Evolutionary conservation across 2,329 filamentous ascomycete species (phyloP).

Genomic region (Ophiosphaerella herpotricha): DNA sequence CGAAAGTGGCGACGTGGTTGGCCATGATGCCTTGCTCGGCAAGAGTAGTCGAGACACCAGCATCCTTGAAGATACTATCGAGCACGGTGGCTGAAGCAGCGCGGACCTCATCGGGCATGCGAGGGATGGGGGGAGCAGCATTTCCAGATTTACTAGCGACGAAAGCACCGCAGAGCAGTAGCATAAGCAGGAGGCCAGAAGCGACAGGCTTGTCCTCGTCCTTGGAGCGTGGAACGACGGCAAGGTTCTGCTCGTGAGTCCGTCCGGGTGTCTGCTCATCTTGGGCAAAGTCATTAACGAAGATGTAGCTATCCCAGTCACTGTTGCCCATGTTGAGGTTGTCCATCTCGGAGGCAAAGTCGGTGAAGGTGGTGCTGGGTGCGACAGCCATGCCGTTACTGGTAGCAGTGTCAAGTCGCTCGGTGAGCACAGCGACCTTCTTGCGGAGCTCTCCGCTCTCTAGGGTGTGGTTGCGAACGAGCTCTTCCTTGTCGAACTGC

Average conservation of each 20-base stretch:
- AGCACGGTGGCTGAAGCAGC: constrained; percentile 77
- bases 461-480: constrained; percentile 84
- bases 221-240: constrained; percentile 51
- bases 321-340: constrained; percentile 76
- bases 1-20: constrained; percentile 52
- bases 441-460: constrained; percentile 91
- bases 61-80: constrained; percentile 81
- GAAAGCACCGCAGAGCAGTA: constrained; percentile 94
- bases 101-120: constrained; percentile 79
- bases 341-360: constrained; percentile 81
- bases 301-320: constrained; percentile 81
- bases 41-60: constrained; percentile 59
- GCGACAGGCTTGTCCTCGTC: constrained; percentile 66
- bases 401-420: constrained; percentile 67
- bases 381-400: constrained; percentile 52
- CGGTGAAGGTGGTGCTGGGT: constrained; percentile 67
- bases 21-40: constrained; percentile 54
- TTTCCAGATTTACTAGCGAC: constrained; percentile 84
- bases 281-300: constrained; percentile 72
- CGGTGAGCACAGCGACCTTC: constrained; percentile 82
- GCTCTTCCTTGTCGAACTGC: constrained; percentile 86
- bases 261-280: constrained; percentile 52
- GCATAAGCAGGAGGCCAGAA: constrained; percentile 86
- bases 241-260: constrained; percentile 45
- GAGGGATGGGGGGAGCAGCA: constrained; percentile 72